These are phyloP conservation scores for Suaeda aralocaspica DNA, from an alignment of 148 eudicot species.

Conservation along the genomic window DNA sequence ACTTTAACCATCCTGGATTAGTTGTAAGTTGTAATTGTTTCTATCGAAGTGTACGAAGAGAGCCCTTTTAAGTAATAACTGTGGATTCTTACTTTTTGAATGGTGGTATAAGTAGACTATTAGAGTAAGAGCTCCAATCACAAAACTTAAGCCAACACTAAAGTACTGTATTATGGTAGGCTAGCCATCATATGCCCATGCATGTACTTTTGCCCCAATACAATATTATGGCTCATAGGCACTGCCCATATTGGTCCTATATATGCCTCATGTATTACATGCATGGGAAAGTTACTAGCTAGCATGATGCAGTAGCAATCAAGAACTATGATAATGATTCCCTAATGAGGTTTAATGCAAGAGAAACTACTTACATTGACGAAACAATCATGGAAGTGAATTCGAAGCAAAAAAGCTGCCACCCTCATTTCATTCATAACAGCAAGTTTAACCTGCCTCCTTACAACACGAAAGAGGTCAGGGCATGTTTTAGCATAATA, in stretches of 20 bases:
- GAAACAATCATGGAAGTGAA: constrained; percentile 84
- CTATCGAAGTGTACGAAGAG: neutral
- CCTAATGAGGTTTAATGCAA: too few relatives aligned
- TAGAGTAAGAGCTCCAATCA: neutral
- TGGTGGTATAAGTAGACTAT: neutral
- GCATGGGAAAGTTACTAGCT: too few relatives aligned
- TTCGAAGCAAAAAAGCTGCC: constrained; percentile 82
- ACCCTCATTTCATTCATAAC: constrained; percentile 60
- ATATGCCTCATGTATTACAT: too few relatives aligned
- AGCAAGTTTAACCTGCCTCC: constrained; percentile 53
- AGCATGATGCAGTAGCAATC: neutral
- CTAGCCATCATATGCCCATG: too few relatives aligned
- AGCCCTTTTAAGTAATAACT: neutral
- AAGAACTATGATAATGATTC: too few relatives aligned
- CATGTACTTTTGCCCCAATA: too few relatives aligned
- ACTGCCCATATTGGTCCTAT: too few relatives aligned
- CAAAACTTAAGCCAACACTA: neutral
- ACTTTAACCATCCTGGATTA: too few relatives aligned
- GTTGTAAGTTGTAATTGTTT: too few relatives aligned
- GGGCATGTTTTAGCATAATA: constrained; percentile 63
- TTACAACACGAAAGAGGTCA: constrained; percentile 42
- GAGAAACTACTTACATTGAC: constrained; percentile 59
- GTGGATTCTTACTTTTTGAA: neutral
- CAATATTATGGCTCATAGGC: too few relatives aligned
- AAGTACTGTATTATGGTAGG: too few relatives aligned